These are phyloP conservation scores for Phytophthora quininea DNA, from an alignment of 352 stramenopile species.

Conservation along the genomic window DNA sequence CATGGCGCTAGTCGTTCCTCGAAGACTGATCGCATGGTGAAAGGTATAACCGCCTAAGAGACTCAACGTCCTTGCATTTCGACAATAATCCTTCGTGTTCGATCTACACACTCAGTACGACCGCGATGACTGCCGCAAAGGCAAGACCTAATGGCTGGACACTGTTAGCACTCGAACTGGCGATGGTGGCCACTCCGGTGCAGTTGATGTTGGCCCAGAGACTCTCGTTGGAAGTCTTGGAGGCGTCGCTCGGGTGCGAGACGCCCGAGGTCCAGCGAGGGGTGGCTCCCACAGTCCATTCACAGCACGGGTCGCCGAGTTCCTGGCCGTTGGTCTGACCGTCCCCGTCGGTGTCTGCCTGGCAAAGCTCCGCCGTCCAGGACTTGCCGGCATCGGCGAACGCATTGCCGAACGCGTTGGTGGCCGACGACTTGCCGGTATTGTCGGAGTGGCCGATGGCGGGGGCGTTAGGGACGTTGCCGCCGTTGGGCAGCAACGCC, in stretches of 20 bases:
- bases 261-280: conserved; percentile 28
- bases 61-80: neutral
- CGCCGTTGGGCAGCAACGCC: conserved; percentile 40
- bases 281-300: conserved; percentile 7
- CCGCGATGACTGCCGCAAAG: neutral
- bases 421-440: conserved; percentile 8
- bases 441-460: conserved; percentile 43
- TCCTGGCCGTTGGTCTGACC: conserved; percentile 81
- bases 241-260: conserved; percentile 21
- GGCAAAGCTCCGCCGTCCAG: conserved; percentile 26
- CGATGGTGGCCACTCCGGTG: too few relatives aligned
- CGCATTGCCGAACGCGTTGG: conserved; percentile 43
- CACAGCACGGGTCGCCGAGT: conserved; percentile 76
- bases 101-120: conserved; percentile 1
- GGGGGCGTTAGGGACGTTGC: conserved; percentile 33
- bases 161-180: neutral
- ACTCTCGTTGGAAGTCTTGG: conserved; percentile 25
- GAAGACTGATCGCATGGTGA: neutral
- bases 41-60: neutral
- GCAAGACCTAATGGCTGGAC: neutral
- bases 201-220: conserved; percentile 25
- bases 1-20: neutral
- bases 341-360: conserved; percentile 55
- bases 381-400: conserved; percentile 14
- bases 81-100: neutral